Base-by-base conservation (phyloP, 2,329 filamentous ascomycete genomes). In the Trichoderma simmonsii region DNA sequence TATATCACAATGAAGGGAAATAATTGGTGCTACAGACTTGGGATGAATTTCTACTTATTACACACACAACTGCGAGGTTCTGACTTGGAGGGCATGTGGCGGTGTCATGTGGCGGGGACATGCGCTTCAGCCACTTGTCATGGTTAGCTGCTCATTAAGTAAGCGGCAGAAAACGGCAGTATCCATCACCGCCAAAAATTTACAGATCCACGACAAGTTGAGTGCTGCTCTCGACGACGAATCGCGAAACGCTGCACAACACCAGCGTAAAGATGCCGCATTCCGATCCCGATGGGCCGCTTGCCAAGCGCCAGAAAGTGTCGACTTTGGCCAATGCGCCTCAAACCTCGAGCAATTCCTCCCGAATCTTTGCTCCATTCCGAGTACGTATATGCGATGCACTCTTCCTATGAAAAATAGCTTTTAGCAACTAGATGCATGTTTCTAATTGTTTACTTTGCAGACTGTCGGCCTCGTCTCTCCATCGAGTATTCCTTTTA, bases 401-500 rank as follows among this genome's bases (percentile, higher is more conserved):
- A 4, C 34, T 62, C 43, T 68, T 61, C 15, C n/a, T 39, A 54
- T 48, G 21, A 71, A 71, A 54, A 14, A 28, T 51, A 34, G 30
- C 48, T 70, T 34, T 28, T 15, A 21, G 57, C 5, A 28, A 51
- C 39, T n/a, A 14, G 66, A 51, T 7, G 7, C 72, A 48, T 11
- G 32, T 9, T 14, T 36, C 73, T 74, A 62, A 74, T 36, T 21
- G 69, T 6, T 36, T 2, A 73, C 36, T 71, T 36, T 62, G 32
- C 79, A 97, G 93, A 98, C 95, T 61, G 89, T 99, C 75, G 96
- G 96, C 18, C 87, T 99, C 36, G 94, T 99, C 2, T 98, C 96
- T 6, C 94, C 96, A 0, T 98, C 95, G 3, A 83, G 86, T 63
- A 94, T 98, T 0, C 95, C 96, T 0, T 98, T 99, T 79, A 95